A percentile compares a stretch with the other conserved stretches of the same genome.
phyloP scores from a whole-genome alignment of 2,329 filamentous ascomycete genomes.

The Alternaria arbusti region DNA sequence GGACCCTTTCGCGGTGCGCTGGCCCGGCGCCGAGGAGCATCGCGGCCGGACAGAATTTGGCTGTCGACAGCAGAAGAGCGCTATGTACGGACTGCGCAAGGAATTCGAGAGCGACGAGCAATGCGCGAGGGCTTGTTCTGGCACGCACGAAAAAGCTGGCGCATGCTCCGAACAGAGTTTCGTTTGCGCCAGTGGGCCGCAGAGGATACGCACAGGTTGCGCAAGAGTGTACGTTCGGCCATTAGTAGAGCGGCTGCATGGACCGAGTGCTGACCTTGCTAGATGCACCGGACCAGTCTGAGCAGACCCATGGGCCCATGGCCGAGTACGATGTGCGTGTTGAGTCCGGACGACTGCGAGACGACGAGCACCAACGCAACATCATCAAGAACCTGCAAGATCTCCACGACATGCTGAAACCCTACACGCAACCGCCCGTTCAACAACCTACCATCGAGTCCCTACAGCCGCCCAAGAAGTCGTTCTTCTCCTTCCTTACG shows the following conservation, averaged over 20 bases:
- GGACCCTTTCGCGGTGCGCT: slow-evolving; percentile 34
- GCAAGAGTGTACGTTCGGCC: slow-evolving; percentile 26
- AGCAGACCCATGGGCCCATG: slow-evolving; percentile 68
- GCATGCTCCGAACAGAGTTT: slow-evolving; percentile 5
- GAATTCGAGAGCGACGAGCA: slow-evolving; percentile 14
- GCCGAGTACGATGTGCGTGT: slow-evolving; percentile 89
- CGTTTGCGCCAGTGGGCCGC: slow-evolving; percentile 13
- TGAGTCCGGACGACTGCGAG: slow-evolving; percentile 71
- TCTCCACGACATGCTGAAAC: slow-evolving; percentile 79
- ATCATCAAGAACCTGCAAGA: slow-evolving; percentile 90
- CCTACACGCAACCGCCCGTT: slow-evolving; percentile 76
- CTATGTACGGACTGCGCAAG: slow-evolving; percentile 40
- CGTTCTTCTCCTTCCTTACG: slow-evolving; percentile 69
- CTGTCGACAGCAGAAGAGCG: slow-evolving; percentile 15
- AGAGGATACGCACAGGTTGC: slow-evolving; percentile 40
- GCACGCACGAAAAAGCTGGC: slow-evolving; percentile 6
- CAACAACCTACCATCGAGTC: slow-evolving; percentile 79
- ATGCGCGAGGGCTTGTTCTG: slow-evolving; percentile 6
- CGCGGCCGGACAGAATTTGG: slow-evolving; percentile 1
- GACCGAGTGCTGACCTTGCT: slow-evolving; percentile 10
- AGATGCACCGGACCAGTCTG: slow-evolving; percentile 21
- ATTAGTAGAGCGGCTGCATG: background rate
- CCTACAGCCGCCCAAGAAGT: slow-evolving; percentile 60
- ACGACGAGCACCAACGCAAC: slow-evolving; percentile 89
- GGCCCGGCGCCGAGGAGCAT: slow-evolving; percentile 21